phyloP scores from a whole-genome alignment of 2,329 filamentous ascomycete genomes.

The Aspergillus piperis region DNA sequence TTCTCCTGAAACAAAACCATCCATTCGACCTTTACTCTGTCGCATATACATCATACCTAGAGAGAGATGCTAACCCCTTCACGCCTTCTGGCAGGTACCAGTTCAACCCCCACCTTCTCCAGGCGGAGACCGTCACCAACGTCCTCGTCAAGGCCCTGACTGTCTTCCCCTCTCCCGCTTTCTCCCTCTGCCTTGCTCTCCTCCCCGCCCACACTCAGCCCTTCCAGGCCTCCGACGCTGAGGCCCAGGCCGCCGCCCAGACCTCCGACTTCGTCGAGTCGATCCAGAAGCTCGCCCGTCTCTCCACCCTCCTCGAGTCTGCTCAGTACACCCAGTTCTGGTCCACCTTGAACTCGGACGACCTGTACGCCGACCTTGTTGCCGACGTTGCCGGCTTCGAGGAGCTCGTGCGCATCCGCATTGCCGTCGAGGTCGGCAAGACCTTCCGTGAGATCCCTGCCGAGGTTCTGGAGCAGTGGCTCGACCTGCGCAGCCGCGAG shows the following conservation, averaged over 20 bases:
- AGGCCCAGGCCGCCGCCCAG: slow-evolving; percentile 43
- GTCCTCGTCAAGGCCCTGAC: slow-evolving; percentile 97
- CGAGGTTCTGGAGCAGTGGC: slow-evolving; percentile 70
- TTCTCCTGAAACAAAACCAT: slow-evolving; percentile 63
- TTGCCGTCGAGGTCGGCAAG: slow-evolving; percentile 83
- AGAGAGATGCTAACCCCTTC: background rate
- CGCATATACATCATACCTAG: background rate
- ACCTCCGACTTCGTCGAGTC: slow-evolving; percentile 72
- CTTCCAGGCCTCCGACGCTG: slow-evolving; percentile 54
- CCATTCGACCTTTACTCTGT: slow-evolving; percentile 9
- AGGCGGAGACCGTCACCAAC: slow-evolving; percentile 97
- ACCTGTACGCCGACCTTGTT: slow-evolving; percentile 91
- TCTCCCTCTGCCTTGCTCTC: slow-evolving; percentile 89
- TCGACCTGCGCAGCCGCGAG: slow-evolving; percentile 67
- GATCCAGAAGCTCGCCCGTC: slow-evolving; percentile 78
- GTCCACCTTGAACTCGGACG: slow-evolving; percentile 87
- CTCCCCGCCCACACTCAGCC: slow-evolving; percentile 80
- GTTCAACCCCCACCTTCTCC: slow-evolving; percentile 97
- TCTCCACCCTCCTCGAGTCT: slow-evolving; percentile 84
- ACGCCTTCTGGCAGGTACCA: slow-evolving; percentile 72
- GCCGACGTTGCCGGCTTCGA: slow-evolving; percentile 95
- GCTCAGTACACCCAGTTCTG: slow-evolving; percentile 93
- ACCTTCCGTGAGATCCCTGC: slow-evolving; percentile 73
- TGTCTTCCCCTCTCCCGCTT: slow-evolving; percentile 94
- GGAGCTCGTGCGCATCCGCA: slow-evolving; percentile 85